A percentile compares a stretch with the other conserved stretches of the same genome.
Evolutionary conservation across 352 stramenopile species (phyloP).

Genomic region (Pythium grandisporangium): DNA sequence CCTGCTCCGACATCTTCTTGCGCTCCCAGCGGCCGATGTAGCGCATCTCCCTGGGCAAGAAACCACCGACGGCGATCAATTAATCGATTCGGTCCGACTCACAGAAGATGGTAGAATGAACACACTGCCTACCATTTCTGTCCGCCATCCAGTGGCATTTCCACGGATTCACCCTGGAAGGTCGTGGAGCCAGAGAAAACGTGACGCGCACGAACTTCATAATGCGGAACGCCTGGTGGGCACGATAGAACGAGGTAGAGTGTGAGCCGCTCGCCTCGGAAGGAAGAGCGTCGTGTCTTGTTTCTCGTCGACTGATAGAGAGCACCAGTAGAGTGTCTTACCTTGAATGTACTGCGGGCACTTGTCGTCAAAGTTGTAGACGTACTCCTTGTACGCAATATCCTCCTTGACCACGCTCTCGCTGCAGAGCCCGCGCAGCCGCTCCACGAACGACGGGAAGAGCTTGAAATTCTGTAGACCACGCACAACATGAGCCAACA

Average conservation of each 20-base stretch:
- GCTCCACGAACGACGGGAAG: constrained; percentile 76
- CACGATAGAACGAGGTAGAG: no score
- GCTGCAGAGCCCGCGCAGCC: constrained; percentile 60
- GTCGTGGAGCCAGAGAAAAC: constrained; percentile 77
- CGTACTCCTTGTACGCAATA: constrained; percentile 85
- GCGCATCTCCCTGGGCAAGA: constrained; percentile 49
- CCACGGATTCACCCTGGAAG: constrained; percentile 68
- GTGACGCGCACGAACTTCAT: constrained; percentile 72
- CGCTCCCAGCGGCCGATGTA: constrained; percentile 82
- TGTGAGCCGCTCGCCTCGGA: no score
- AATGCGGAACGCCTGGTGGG: constrained; percentile 76
- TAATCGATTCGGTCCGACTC: no score
- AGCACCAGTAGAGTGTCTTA: constrained; percentile 1
- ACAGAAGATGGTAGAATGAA: no score
- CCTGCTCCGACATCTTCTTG: constrained; percentile 82
- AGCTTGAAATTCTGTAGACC: constrained; percentile 66
- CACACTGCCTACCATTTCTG: constrained; percentile 56
- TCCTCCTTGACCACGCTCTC: constrained; percentile 83
- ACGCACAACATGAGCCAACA: not conserved
- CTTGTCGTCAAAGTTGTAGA: constrained; percentile 86
- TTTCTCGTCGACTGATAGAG: not conserved
- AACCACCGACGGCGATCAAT: no score
- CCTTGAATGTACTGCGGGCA: constrained; percentile 81
- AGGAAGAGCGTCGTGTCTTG: no score
- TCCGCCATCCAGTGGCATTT: constrained; percentile 62